Evolutionary conservation across 352 stramenopile species (phyloP).

Genomic region (Phytophthora pisi): DNA sequence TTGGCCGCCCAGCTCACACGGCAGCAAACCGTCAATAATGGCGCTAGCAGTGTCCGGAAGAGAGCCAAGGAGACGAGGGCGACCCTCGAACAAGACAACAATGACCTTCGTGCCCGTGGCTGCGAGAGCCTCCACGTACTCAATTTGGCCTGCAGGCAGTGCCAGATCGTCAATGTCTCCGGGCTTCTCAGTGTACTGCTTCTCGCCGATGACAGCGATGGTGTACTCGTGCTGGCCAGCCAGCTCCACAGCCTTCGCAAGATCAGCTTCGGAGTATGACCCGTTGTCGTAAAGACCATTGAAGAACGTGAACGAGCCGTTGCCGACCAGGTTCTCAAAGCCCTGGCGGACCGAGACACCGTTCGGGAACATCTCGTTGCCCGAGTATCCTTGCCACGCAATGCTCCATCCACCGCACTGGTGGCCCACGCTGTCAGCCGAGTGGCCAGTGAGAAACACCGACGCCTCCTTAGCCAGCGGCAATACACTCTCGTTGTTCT

Average conservation of each 20-base stretch:
- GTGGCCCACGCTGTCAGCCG: constrained; percentile 61
- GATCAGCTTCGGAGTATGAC: constrained; percentile 44
- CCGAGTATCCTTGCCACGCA: constrained; percentile 79
- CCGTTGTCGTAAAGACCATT: constrained; percentile 63
- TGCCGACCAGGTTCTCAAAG: constrained; percentile 41
- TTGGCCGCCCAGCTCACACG: constrained; percentile 74
- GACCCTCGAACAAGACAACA: constrained; percentile 78
- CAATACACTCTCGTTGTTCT: constrained; percentile 68
- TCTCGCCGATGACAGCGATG: constrained; percentile 77
- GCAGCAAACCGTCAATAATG: constrained; percentile 75
- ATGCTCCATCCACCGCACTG: constrained; percentile 80
- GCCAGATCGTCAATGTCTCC: constrained; percentile 81
- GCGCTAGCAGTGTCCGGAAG: constrained; percentile 56
- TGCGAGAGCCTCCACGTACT: constrained; percentile 71
- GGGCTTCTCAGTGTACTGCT: constrained; percentile 79
- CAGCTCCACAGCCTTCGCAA: constrained; percentile 51
- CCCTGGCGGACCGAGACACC: constrained; percentile 55
- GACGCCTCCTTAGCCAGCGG: constrained; percentile 38
- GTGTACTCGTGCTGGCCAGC: constrained; percentile 59
- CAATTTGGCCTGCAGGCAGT: constrained; percentile 65
- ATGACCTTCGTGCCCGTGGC: constrained; percentile 78
- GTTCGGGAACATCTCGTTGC: constrained; percentile 62
- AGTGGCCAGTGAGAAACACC: constrained; percentile 68
- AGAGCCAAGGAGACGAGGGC: constrained; percentile 73
- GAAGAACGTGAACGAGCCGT: constrained; percentile 45